Percentiles rank a stretch among this genome's conserved stretches.
Evolutionary conservation across 73 alveolate genomes (phyloP).

Genomic region (Paramecium biaurelia): DNA sequence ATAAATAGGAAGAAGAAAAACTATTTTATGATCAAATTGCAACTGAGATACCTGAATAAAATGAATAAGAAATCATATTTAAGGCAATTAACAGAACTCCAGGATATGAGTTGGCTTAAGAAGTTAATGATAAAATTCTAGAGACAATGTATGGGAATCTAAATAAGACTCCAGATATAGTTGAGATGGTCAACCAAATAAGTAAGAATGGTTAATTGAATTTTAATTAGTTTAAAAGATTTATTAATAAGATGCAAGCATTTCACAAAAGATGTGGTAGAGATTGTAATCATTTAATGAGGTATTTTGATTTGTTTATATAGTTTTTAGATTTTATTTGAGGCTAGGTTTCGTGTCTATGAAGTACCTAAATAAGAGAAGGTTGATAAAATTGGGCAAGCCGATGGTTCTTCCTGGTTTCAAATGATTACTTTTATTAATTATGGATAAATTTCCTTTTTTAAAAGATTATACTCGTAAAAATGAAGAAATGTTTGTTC

Average conservation of each 20-base stretch:
- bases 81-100: not conserved
- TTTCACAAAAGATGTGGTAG: conserved; percentile 10
- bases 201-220: not conserved
- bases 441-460: conserved; percentile 32
- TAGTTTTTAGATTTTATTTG: not conserved
- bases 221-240: conserved; percentile 16
- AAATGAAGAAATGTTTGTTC: not conserved
- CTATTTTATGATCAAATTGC: not conserved
- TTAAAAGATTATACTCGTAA: not conserved
- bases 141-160: not conserved
- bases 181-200: not conserved
- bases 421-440: not conserved
- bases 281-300: conserved; percentile 29
- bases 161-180: not conserved
- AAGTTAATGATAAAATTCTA: not conserved
- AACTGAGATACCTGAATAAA: not conserved
- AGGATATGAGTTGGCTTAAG: not conserved
- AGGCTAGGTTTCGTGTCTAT: conserved; percentile 10
- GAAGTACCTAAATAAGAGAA: conserved; percentile 26
- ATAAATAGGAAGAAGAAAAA: not conserved
- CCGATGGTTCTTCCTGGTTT: conserved; percentile 21
- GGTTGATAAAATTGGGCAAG: not conserved
- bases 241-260: not conserved
- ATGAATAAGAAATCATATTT: not conserved
- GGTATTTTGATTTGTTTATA: not conserved